Evolutionary conservation across 768 basidiomycete species (phyloP), one percentile per base, ranked within the genome.

Genomic region (Clitopilus passeckerianus): DNA sequence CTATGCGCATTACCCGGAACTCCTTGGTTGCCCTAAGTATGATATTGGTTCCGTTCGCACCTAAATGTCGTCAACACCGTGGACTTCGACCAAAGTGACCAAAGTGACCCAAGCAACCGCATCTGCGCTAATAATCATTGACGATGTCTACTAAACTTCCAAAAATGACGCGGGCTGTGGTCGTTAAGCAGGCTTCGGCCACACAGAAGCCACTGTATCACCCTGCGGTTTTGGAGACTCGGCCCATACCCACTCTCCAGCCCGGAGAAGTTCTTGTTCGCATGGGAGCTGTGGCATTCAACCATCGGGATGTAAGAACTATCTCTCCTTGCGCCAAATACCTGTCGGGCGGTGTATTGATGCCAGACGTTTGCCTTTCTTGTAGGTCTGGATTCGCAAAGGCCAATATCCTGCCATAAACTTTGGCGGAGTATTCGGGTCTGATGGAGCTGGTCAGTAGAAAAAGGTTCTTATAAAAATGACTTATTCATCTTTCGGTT

Each of bases 311-410:
- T 65, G 89, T 89, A 60, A 53, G 70, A 57, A 50, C 5, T n/a
- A n/a, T n/a, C n/a, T n/a, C n/a, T n/a, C n/a, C n/a, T 20, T 20
- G 27, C 7, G 7, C 27, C 27, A 30, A n/a, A 30, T 7, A 30
- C 4, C 27, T 30, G 4, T 30, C 7, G 7, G 7, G 27, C 7
- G 27, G 27, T 30, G 27, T 30, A 30, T 7, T 30, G 27, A 30
- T 30, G 3, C 27, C 7, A 7, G 27, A 7, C 7, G 7, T 30
- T 30, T 30, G 7, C 3, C 7, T 30, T 30, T 30, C 27, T 7
- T 30, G 7, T 62, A 93, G 90, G 74, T 90, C 10, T 93, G 91
- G 91, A 84, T 89, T 34, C 78, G 89, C 22, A 80, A 78, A 59
- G 87, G 87, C 9, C 72, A 75, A 66, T 91, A 93, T 65, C 89